These are phyloP conservation scores for Kazachstania psychrophila DNA, from an alignment of 805 yeast genomes.

Conservation along the genomic window DNA sequence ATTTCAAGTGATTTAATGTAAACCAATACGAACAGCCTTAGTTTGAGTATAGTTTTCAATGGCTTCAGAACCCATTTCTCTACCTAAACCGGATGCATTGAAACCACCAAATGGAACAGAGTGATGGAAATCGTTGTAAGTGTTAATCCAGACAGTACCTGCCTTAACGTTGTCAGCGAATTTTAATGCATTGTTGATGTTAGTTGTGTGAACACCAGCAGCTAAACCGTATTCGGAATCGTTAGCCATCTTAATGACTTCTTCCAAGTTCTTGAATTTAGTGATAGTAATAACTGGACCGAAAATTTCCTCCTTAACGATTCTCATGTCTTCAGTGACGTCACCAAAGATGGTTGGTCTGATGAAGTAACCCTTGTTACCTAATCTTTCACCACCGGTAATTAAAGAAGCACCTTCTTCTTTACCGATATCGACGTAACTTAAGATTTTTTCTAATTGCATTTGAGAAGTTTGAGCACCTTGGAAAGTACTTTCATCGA, in stretches of 20 bases:
- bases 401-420: constrained; percentile 60
- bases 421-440: constrained; percentile 55
- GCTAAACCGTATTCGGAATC: constrained; percentile 77
- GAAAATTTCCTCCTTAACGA: constrained; percentile 84
- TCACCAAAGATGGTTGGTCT: constrained; percentile 83
- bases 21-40: constrained; percentile 52
- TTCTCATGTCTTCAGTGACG: constrained; percentile 61
- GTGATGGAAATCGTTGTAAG: constrained; percentile 77
- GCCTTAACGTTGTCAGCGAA: constrained; percentile 61
- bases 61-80: constrained; percentile 87
- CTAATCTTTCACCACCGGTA: constrained; percentile 73
- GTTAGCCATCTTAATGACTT: constrained; percentile 66
- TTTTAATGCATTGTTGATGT: constrained; percentile 54
- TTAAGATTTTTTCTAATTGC: constrained; percentile 57
- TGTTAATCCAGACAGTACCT: constrained; percentile 79
- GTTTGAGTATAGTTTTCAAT: constrained; percentile 71
- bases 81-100: constrained; percentile 80
- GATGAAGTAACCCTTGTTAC: constrained; percentile 60
- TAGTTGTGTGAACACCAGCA: constrained; percentile 75
- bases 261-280: constrained; percentile 65
- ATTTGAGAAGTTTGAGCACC: constrained; percentile 67
- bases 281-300: constrained; percentile 79
- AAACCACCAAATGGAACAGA: constrained; percentile 89
- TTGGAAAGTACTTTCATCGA: constrained; percentile 58
- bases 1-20: not conserved